These are phyloP conservation scores for Xanthoceras sorbifolium DNA, from an alignment of 345 rosid genomes.

Conservation along the genomic window DNA sequence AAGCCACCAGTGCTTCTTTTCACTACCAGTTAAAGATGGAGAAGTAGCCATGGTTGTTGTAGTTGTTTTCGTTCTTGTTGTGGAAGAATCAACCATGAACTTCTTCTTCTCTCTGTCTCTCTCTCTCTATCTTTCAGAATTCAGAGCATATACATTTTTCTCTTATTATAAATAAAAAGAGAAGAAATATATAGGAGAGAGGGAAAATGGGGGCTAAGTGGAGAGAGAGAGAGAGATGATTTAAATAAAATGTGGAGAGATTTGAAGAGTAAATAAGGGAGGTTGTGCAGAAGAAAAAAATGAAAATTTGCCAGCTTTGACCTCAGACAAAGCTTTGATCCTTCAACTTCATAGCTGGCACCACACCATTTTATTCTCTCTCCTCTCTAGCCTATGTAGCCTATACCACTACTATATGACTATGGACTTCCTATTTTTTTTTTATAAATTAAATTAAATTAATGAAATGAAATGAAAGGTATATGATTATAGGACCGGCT, in stretches of 20 bases:
- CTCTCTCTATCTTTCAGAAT: conserved; percentile 6
- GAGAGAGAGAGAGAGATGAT: conserved; percentile 17
- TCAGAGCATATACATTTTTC: conserved; percentile 32
- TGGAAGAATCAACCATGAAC: conserved; percentile 32
- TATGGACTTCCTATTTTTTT: not conserved
- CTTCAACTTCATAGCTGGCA: conserved; percentile 86
- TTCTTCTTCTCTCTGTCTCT: conserved; percentile 6
- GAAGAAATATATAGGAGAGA: conserved; percentile 31
- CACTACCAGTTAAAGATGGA: conserved; percentile 35
- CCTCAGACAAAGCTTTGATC: conserved; percentile 70
- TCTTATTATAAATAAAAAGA: conserved; percentile 10
- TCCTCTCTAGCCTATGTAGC: conserved; percentile 25
- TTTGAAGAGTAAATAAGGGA: conserved; percentile 24
- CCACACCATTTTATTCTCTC: conserved; percentile 56
- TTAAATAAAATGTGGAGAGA: conserved; percentile 21
- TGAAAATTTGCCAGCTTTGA: conserved; percentile 73
- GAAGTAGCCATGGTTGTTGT: conserved; percentile 45
- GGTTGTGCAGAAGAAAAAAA: conserved; percentile 22
- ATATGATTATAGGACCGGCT: conserved; percentile 20
- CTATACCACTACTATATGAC: conserved; percentile 22
- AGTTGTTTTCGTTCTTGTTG: conserved; percentile 13
- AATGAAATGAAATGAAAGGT: not conserved
- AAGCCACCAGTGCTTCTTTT: conserved; percentile 90
- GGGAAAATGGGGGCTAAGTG: conserved; percentile 34
- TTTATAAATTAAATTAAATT: no score